These are phyloP conservation scores for Phytopythium aichiense DNA, from an alignment of 352 stramenopile genomes.

Conservation along the genomic window DNA sequence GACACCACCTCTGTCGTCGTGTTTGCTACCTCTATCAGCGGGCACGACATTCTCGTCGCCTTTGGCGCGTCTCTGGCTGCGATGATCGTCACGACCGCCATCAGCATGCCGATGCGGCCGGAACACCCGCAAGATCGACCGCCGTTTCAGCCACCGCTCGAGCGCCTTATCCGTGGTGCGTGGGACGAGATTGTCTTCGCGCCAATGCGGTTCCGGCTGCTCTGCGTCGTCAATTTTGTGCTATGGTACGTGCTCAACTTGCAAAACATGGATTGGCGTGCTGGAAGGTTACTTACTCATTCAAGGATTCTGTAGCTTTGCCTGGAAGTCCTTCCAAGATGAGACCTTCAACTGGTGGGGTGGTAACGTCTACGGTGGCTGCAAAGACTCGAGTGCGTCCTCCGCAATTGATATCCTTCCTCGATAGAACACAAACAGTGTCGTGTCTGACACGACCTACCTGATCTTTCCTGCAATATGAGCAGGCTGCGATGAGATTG, in stretches of 20 bases:
- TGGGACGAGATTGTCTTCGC: slow-evolving; percentile 62
- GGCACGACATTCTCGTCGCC: slow-evolving; percentile 55
- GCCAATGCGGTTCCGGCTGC: slow-evolving; percentile 55
- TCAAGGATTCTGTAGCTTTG: slow-evolving; percentile 30
- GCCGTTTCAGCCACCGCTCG: slow-evolving; percentile 46
- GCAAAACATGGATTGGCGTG: background rate
- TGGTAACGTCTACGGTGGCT: slow-evolving; percentile 60
- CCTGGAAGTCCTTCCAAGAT: slow-evolving; percentile 70
- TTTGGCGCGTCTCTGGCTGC: slow-evolving; percentile 49
- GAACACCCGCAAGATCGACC: slow-evolving; percentile 62
- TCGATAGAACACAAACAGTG: too few relatives aligned
- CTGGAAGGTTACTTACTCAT: background rate
- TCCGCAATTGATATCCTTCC: background rate
- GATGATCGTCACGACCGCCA: slow-evolving; percentile 41
- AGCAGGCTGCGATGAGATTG: slow-evolving; percentile 33
- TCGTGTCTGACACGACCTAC: background rate
- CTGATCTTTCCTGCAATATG: background rate
- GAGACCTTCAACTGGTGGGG: slow-evolving; percentile 77
- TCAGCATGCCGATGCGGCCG: slow-evolving; percentile 52
- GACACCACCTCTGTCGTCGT: slow-evolving; percentile 62
- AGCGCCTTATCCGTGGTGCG: slow-evolving; percentile 48
- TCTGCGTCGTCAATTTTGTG: slow-evolving; percentile 69
- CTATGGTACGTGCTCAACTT: slow-evolving; percentile 39
- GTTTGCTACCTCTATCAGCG: slow-evolving; percentile 68
- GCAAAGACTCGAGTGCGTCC: slow-evolving; percentile 36